Conservation (phyloP, 495 filamentous ascomycete genomes). For the Penicillium mononematosum region DNA sequence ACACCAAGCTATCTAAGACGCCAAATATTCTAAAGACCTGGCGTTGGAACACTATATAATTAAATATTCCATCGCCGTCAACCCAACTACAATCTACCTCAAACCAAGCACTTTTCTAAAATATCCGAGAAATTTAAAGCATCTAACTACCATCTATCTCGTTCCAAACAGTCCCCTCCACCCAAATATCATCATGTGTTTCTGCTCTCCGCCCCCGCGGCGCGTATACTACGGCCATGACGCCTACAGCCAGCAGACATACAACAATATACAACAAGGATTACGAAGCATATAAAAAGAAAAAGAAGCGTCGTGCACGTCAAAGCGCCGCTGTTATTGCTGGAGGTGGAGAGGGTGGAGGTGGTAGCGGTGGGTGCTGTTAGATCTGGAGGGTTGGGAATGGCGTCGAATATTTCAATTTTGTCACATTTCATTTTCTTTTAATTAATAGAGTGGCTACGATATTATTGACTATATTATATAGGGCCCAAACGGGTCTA, state of each 20-base stretch:
- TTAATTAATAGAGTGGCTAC: not conserved
- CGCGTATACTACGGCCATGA: not conserved
- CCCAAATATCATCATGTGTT: conserved; percentile 16
- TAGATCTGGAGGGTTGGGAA: not conserved
- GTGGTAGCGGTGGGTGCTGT: conserved; percentile 8
- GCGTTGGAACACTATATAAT: not conserved
- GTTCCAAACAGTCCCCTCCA: not conserved
- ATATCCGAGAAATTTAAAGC: not conserved
- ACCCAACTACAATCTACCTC: not conserved
- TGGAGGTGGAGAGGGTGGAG: conserved; percentile 2
- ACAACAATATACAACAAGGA: not conserved
- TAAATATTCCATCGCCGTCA: not conserved
- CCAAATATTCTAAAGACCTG: too few species aligned
- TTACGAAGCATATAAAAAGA: not conserved
- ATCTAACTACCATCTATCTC: not conserved
- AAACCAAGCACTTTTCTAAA: not conserved
- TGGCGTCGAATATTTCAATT: not conserved
- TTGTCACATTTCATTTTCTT: not conserved
- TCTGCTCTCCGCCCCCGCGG: conserved; percentile 8
- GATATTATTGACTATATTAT: not conserved
- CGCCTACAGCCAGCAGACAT: not conserved
- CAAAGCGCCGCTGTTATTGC: not conserved
- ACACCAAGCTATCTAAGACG: not conserved
- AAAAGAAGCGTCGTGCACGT: not conserved
- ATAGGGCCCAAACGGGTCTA: not conserved